Percentiles rank a stretch among this genome's conserved stretches.
Evolutionary conservation across 2,329 filamentous ascomycete species (phyloP).

Genomic region (Penicillium freii): DNA sequence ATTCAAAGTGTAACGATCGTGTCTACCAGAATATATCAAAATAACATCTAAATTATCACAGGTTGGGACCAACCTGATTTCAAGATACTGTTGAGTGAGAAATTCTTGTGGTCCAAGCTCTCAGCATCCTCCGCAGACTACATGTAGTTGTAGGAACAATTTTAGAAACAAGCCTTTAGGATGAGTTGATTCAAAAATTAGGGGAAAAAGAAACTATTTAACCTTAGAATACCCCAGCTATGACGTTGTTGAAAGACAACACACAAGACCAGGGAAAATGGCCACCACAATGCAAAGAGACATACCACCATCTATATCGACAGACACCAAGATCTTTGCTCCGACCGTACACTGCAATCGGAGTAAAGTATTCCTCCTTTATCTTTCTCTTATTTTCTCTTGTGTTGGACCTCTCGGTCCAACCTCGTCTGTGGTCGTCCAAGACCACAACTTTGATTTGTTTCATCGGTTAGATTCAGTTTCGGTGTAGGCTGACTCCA

Average conservation of each 20-base stretch:
- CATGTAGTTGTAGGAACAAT: background rate
- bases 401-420: background rate
- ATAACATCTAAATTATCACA: background rate
- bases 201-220: background rate
- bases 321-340: background rate
- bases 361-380: background rate
- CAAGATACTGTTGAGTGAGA: background rate
- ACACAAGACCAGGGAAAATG: slow-evolving; percentile 4
- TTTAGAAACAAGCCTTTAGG: background rate
- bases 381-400: slow-evolving; percentile 1
- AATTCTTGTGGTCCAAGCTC: background rate
- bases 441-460: slow-evolving; percentile 1
- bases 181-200: background rate
- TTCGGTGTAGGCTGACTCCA: background rate
- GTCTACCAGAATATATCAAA: background rate
- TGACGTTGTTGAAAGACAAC: slow-evolving; percentile 13
- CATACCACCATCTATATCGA: slow-evolving; percentile 6
- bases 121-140: background rate
- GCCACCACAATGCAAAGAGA: slow-evolving; percentile 8
- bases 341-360: background rate
- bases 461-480: background rate
- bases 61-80: background rate
- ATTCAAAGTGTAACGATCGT: background rate
- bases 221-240: slow-evolving; percentile 9
- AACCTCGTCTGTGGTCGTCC: slow-evolving; percentile 3